phyloP scores from a whole-genome alignment of 75 land plant species.

The Sequoia sempervirens region DNA sequence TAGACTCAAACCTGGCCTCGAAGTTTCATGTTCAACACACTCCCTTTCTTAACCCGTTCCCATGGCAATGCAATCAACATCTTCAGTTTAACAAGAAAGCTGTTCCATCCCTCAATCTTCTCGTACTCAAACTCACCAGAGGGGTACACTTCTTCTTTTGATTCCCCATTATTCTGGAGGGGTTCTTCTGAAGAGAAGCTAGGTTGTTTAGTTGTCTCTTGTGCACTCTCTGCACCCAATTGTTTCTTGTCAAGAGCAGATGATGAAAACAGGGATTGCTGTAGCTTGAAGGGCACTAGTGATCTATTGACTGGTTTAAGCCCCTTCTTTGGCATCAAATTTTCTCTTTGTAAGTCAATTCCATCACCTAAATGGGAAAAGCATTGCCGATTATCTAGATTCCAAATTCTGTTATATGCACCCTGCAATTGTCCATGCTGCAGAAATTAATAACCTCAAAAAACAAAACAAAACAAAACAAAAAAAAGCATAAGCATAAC shows the following conservation, averaged over 20 bases:
- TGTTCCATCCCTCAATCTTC: conserved; percentile 49
- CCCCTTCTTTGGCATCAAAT: not conserved
- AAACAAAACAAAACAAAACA: too few species aligned
- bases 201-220: conserved; percentile 3
- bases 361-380: not conserved
- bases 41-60: conserved; percentile 86
- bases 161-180: conserved; percentile 28
- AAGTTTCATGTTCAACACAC: conserved; percentile 70
- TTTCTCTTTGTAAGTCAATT: not conserved
- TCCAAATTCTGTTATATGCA: not conserved
- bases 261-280: not conserved
- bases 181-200: not conserved
- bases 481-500: not conserved
- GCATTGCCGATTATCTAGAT: not conserved
- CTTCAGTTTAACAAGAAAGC: conserved; percentile 46
- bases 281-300: not conserved
- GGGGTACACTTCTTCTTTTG: conserved; percentile 48
- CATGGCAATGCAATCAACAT: conserved; percentile 86
- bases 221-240: not conserved
- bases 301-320: not conserved
- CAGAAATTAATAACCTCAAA: not conserved
- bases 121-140: conserved; percentile 66
- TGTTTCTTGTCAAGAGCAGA: conserved; percentile 7
- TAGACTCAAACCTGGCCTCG: conserved; percentile 63
- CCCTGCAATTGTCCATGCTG: not conserved